Percentiles rank a stretch among this genome's conserved stretches.
phyloP scores from a whole-genome alignment of 1,284 basidiomycete genomes.

The Cutaneotrichosporon cyanovorans region DNA sequence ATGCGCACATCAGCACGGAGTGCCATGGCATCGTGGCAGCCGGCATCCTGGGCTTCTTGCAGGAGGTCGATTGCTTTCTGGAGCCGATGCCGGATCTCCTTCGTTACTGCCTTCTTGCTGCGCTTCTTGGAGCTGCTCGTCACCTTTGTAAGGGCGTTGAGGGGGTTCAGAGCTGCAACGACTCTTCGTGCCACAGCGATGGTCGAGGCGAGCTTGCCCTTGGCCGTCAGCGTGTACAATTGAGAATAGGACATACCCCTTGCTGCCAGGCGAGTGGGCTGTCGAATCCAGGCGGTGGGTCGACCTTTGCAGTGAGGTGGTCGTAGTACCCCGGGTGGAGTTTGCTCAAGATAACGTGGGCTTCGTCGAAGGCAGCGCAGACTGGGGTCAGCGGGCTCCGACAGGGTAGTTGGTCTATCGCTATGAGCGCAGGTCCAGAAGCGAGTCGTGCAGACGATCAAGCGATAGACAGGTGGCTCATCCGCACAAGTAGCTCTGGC shows the following conservation, averaged over 20 bases:
- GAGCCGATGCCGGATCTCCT: conserved; percentile 43
- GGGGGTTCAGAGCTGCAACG: conserved; percentile 31
- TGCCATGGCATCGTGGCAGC: conserved; percentile 67
- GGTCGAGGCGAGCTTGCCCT: conserved; percentile 38
- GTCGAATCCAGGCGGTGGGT: conserved; percentile 12
- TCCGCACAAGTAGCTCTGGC: too few species aligned
- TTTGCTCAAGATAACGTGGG: conserved; percentile 20
- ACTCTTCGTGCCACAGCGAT: conserved; percentile 30
- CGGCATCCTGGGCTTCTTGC: conserved; percentile 67
- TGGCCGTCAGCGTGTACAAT: not conserved
- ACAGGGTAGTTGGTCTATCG: too few species aligned
- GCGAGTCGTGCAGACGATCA: too few species aligned
- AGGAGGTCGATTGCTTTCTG: conserved; percentile 69
- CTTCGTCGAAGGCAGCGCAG: conserved; percentile 27
- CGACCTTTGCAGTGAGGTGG: conserved; percentile 25
- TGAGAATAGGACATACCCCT: conserved; percentile 19
- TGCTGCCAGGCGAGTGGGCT: conserved; percentile 36
- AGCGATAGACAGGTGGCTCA: too few species aligned
- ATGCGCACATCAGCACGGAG: conserved; percentile 64
- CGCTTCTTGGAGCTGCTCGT: conserved; percentile 5
- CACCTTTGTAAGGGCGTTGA: conserved; percentile 5
- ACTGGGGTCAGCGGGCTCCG: conserved; percentile 1
- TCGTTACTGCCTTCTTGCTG: conserved; percentile 9
- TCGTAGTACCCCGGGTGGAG: conserved; percentile 23
- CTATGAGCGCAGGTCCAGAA: too few species aligned